These are phyloP conservation scores for Catunica adiposa DNA, from an alignment of 2,329 filamentous ascomycete species.

Conservation along the genomic window DNA sequence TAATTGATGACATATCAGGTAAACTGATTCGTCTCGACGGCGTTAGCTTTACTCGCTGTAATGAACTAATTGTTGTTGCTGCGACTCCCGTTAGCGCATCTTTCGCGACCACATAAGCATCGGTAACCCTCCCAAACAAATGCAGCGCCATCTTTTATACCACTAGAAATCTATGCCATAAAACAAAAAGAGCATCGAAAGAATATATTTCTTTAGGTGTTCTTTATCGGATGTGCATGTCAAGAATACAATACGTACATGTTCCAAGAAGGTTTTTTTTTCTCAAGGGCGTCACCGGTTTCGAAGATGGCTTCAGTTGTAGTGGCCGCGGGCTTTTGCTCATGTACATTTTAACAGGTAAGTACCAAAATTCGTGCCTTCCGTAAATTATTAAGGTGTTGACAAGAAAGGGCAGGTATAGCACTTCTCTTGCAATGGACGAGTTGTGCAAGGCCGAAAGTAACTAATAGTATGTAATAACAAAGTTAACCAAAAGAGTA, in stretches of 20 bases:
- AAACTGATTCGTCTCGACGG: not conserved
- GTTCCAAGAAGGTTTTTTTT: not conserved
- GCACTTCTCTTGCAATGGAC: too few species aligned
- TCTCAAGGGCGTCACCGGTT: not conserved
- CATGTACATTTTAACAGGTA: not conserved
- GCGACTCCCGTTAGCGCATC: too few species aligned
- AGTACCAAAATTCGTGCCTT: not conserved
- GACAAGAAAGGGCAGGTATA: too few species aligned
- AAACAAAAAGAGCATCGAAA: too few species aligned
- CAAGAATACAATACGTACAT: not conserved
- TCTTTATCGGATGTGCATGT: not conserved
- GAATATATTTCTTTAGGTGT: too few species aligned
- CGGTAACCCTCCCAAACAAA: not conserved
- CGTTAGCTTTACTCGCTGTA: not conserved
- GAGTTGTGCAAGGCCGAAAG: too few species aligned
- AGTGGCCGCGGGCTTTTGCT: not conserved
- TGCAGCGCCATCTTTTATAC: not conserved
- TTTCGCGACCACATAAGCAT: too few species aligned
- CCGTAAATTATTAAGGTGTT: too few species aligned
- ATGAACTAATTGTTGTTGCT: too few species aligned
- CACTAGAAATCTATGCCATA: not conserved
- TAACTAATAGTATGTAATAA: too few species aligned
- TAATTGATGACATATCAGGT: not conserved
- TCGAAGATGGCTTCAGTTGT: not conserved
- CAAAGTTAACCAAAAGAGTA: too few species aligned